Evolutionary conservation across 345 rosid genomes (phyloP).

Genomic region (Syzygium grande): DNA sequence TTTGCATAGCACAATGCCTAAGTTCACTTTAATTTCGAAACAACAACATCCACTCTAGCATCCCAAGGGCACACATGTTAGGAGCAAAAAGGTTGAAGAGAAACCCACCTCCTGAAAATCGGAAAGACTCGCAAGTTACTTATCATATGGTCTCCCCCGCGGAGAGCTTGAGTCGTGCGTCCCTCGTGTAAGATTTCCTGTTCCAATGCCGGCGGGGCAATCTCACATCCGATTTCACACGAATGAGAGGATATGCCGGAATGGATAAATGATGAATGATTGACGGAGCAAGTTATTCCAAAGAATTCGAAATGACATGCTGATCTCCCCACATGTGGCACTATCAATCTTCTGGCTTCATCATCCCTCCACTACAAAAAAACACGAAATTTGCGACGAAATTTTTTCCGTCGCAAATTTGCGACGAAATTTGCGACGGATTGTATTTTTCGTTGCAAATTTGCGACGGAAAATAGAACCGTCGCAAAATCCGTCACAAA

Average conservation of each 20-base stretch:
- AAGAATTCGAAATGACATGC: background rate
- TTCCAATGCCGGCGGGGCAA: background rate
- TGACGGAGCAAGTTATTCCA: background rate
- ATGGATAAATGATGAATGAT: background rate
- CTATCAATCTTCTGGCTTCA: background rate
- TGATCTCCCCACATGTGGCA: background rate
- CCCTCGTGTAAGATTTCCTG: background rate
- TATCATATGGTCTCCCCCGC: background rate
- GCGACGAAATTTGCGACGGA: no score
- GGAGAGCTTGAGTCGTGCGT: background rate
- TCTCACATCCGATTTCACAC: background rate
- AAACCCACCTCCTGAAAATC: background rate
- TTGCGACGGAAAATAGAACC: no score
- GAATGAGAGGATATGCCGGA: background rate
- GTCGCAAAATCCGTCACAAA: no score
- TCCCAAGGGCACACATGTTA: background rate
- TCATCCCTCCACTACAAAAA: background rate
- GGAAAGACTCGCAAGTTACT: background rate
- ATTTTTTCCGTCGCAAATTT: no score
- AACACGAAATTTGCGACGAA: no score
- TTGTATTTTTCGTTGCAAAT: no score
- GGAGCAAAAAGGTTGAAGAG: no score
- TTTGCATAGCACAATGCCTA: background rate
- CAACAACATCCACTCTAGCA: background rate
- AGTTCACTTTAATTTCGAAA: background rate